A percentile compares a stretch with the other conserved stretches of the same genome.
These are phyloP conservation scores for Penicillium ucsense DNA, from an alignment of 495 filamentous ascomycete species.

Conservation along the genomic window DNA sequence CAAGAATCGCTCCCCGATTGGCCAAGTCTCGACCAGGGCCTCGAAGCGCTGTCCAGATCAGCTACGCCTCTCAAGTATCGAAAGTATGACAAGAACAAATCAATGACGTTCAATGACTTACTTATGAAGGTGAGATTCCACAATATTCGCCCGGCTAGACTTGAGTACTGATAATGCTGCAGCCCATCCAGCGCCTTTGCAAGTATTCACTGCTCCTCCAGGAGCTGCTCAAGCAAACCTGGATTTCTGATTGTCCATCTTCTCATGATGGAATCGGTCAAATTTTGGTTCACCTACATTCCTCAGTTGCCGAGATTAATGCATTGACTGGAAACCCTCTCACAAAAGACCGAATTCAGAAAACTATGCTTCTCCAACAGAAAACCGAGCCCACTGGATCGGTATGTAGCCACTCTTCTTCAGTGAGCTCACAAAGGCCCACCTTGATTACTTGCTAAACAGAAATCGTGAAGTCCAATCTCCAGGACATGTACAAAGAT, in stretches of 20 bases:
- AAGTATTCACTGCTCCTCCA: conserved; percentile 84
- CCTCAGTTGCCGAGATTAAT: conserved; percentile 67
- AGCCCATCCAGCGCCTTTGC: conserved; percentile 92
- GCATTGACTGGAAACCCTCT: conserved; percentile 47
- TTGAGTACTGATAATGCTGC: conserved; percentile 6
- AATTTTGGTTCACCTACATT: conserved; percentile 59
- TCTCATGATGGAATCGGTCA: conserved; percentile 71
- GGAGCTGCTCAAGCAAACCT: conserved; percentile 72
- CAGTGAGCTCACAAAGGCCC: too few species aligned
- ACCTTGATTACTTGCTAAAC: too few species aligned
- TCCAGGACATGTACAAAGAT: conserved; percentile 51
- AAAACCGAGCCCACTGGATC: conserved; percentile 58
- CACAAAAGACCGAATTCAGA: conserved; percentile 33
- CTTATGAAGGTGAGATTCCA: conserved; percentile 66
- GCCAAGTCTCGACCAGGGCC: conserved; percentile 72
- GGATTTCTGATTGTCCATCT: conserved; percentile 71
- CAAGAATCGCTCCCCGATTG: conserved; percentile 65
- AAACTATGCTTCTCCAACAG: conserved; percentile 45
- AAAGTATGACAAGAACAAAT: conserved; percentile 54
- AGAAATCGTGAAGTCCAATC: conserved; percentile 11
- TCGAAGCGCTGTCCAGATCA: conserved; percentile 75
- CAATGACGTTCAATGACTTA: conserved; percentile 72
- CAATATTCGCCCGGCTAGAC: background rate
- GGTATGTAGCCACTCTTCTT: conserved; percentile 31
- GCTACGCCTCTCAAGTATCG: conserved; percentile 60